These are phyloP conservation scores for Penicillium flavigenum DNA, from an alignment of 495 filamentous ascomycete species.

Conservation along the genomic window DNA sequence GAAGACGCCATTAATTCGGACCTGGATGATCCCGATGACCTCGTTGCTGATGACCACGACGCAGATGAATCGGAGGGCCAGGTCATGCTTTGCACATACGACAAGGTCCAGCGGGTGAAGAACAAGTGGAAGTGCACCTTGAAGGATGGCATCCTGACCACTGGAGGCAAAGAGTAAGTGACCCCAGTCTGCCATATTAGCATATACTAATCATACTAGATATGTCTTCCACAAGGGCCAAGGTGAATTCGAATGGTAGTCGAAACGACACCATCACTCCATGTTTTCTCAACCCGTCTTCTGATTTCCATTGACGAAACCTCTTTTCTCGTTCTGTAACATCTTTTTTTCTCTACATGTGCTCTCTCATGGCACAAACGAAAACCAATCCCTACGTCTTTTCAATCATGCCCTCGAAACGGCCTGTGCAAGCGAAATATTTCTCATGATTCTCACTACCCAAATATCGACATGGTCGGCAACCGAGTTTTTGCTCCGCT, in stretches of 20 bases:
- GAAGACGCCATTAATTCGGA: constrained; percentile 99
- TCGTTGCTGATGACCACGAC: constrained; percentile 68
- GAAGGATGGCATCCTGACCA: constrained; percentile 93
- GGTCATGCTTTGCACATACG: constrained; percentile 97
- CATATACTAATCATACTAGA: constrained; percentile 36
- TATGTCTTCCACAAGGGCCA: constrained; percentile 97
- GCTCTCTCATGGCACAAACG: constrained; percentile 10
- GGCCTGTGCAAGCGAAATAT: constrained; percentile 22
- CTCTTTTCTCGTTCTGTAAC: constrained; percentile 20
- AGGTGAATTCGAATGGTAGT: constrained; percentile 96
- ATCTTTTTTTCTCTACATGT: constrained; percentile 7
- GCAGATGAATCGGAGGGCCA: constrained; percentile 79
- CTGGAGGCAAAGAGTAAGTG: constrained; percentile 81
- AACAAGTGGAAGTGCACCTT: constrained; percentile 99
- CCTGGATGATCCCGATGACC: constrained; percentile 91
- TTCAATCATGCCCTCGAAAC: constrained; percentile 17
- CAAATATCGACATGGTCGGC: constrained; percentile 12
- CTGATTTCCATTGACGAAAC: constrained; percentile 12
- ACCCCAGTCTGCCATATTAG: not conserved
- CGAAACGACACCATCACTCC: not conserved
- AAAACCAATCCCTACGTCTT: constrained; percentile 18
- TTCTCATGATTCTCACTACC: constrained; percentile 20
- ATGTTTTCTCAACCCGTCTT: not conserved
- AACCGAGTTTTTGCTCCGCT: constrained; percentile 3
- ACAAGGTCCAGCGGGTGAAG: constrained; percentile 98